Base-by-base conservation (phyloP, 305 asterid species). In the Fraxinus velutina region DNA sequence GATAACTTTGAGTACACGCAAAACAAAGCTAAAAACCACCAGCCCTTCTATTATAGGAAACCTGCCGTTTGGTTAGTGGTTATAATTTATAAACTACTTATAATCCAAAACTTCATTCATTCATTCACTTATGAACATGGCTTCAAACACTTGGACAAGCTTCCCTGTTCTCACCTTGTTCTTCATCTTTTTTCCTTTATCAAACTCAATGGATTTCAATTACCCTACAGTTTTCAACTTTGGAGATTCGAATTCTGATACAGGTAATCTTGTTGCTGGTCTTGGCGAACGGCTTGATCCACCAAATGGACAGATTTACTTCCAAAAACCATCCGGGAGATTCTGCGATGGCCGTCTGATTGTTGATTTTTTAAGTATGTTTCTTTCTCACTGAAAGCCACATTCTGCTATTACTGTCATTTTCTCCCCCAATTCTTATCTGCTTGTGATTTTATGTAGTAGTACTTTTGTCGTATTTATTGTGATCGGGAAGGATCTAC, bases 181-280 rank as follows among this genome's bases (percentile, higher is more conserved):
- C 73, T 33, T 84, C 39, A 4, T 83, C 83, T 75, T 75, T 86
- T 81, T 86, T 13, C 84, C 88, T 44, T 24, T 73, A 70, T 76
- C 91, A 77, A 78, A 3, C 80, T 84, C 99, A 78, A 60, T 92
- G 30, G 95, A 93, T 82, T 94, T 96, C 91, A 89, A 90, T 77
- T 95, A 85, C 47, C 97, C 97, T 1, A 97, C 97, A 15, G 95
- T 94, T 73, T 92, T 96, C 94, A 96, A 96, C 85, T 96, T 94
- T n/a, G 99, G 99, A 0, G 99, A 96, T 87, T 96, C 98, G 8
- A 96, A 96, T 84, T 96, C 99, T 12, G 98, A 96, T 88, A 96
- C 99, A 0, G 97, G 98, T 6, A 86, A 88, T 76, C 92, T 93
- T n/a, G 89, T 94, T 17, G 94, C 97, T 0, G 97, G 92, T 5